Evolutionary conservation across 352 stramenopile genomes (phyloP), one percentile per base, ranked within the genome.

Genomic region (Pythium volutum): DNA sequence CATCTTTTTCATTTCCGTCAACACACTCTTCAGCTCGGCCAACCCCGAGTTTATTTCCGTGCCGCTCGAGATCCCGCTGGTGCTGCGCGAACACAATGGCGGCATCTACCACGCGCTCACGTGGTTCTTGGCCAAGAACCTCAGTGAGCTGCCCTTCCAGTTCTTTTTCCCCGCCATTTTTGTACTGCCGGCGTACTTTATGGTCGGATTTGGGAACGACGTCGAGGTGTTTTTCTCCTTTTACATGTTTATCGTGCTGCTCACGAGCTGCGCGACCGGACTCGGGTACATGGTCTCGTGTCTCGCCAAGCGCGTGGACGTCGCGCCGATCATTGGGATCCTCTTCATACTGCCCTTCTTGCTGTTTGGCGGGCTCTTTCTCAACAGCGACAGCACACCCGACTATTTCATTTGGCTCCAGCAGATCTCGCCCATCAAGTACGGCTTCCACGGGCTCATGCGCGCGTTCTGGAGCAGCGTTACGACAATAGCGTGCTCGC

Each of bases 1-100:
- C 43, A 70, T 81, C 6, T 62, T 88, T n/a, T 56, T 88, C 45
- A 72, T 84, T 26, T 69, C 67, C 5, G 64, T 88, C 39, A 67
- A 79, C 16, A 75, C 83, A 36, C 74, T 82, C 42, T 76, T 89
- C 38, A 71, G 58, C 31, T 66, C 51, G 27, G 69, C 64, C 27
- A 76, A 75, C 50, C 36, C 36, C 36, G 36, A 43, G 12, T 43
- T 43, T 16, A 43, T 43, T 16, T 43, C 36, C 16, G 62, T 79
- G 14, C 71, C 67, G 16, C 27, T 74, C 1, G 71, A 76, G 45
- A 59, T 79, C 34, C 60, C 71, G 16, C 51, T 79, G 23, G 67
- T 79, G 25, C 43, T 70, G 23, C 61, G 71, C 14, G 71, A 79
- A 31, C 67, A 74, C 56, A 59, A 76, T n/a, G 65, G 53, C 2